A percentile compares a stretch with the other conserved stretches of the same genome.
phyloP scores from a whole-genome alignment of 192 early-diverging fungal species.

The Spizellomyces sp. region DNA sequence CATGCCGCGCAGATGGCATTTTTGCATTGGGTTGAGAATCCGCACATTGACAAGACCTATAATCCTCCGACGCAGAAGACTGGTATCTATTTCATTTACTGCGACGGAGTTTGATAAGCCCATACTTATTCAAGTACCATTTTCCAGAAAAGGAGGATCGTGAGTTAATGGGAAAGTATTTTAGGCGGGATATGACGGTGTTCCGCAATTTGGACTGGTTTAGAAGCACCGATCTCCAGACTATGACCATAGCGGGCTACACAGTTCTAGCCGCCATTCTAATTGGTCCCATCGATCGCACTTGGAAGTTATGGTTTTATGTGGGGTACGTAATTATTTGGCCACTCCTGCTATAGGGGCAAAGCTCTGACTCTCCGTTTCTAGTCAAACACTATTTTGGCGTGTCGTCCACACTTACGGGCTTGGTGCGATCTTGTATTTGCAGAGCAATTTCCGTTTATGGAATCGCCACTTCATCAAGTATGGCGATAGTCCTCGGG shows the following conservation, averaged over 20 bases:
- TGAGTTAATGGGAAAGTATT: conserved; percentile 48
- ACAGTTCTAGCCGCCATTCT: conserved; percentile 70
- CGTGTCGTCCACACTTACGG: conserved; percentile 80
- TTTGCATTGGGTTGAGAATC: conserved; percentile 88
- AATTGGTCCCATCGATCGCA: conserved; percentile 44
- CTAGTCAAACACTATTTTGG: conserved; percentile 84
- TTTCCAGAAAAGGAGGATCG: background rate
- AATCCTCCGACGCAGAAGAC: conserved; percentile 33
- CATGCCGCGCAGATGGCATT: conserved; percentile 90
- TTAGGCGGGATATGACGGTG: conserved; percentile 80
- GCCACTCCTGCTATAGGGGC: too few relatives aligned
- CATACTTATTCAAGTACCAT: background rate
- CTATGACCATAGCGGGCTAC: conserved; percentile 74
- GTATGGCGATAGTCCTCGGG: conserved; percentile 82
- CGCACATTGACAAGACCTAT: conserved; percentile 78
- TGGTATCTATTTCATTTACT: background rate
- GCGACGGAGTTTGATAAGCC: background rate
- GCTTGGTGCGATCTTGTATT: conserved; percentile 74
- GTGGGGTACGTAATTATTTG: conserved; percentile 33
- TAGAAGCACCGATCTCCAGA: conserved; percentile 81
- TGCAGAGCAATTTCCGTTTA: conserved; percentile 79
- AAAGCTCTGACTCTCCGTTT: background rate
- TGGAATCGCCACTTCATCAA: conserved; percentile 93
- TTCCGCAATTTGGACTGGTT: conserved; percentile 92
- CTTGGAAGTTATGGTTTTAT: conserved; percentile 47